Evolutionary conservation across 495 filamentous ascomycete species (phyloP).

Genomic region (Aspergillus sparsus): DNA sequence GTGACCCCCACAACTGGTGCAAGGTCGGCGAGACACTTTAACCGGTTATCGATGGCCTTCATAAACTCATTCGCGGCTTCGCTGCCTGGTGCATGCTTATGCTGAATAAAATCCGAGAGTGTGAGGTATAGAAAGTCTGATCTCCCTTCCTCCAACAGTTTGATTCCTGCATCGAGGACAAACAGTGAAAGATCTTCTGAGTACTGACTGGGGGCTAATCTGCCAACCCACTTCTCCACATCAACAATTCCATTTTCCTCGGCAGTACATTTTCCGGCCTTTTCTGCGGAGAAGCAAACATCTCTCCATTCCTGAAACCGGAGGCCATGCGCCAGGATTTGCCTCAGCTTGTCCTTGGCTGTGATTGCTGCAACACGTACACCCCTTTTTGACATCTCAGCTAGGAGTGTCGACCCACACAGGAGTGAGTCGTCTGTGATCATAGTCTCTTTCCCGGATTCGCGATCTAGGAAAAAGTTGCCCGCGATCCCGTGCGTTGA

Average conservation of each 20-base stretch:
- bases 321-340: background rate
- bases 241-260: background rate
- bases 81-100: background rate
- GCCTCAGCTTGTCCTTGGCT: background rate
- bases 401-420: background rate
- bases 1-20: background rate
- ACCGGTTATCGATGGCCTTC: background rate
- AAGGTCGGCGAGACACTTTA: background rate
- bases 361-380: background rate
- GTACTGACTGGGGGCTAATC: background rate
- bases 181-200: background rate
- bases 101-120: slow-evolving; percentile 38
- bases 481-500: background rate
- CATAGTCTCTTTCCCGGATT: background rate
- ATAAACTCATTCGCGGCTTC: slow-evolving; percentile 2
- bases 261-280: background rate
- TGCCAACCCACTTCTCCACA: background rate
- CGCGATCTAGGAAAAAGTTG: slow-evolving; percentile 2
- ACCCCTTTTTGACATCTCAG: background rate
- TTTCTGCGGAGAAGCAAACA: background rate
- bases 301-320: background rate
- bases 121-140: slow-evolving; percentile 44
- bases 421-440: background rate
- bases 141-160: slow-evolving; percentile 29
- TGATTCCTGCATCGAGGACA: background rate